A percentile compares a stretch with the other conserved stretches of the same genome.
phyloP scores from a whole-genome alignment of 345 rosid species.

The Clausena lansium region DNA sequence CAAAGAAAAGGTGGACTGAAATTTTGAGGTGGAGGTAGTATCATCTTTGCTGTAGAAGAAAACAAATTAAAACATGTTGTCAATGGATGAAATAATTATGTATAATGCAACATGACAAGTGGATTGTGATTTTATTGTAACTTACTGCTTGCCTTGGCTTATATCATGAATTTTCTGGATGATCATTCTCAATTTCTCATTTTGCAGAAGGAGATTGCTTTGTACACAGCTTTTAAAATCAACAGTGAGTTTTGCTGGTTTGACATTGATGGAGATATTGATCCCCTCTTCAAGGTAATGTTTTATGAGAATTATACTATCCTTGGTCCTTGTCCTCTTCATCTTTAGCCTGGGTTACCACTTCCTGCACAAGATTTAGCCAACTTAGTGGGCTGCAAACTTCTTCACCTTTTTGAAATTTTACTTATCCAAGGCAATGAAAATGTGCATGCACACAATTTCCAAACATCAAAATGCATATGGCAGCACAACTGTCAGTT shows the following conservation, averaged over 20 bases:
- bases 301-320: background rate
- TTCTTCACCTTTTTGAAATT: background rate
- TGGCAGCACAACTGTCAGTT: background rate
- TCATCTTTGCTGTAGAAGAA: background rate
- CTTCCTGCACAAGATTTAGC: conserved; percentile 9
- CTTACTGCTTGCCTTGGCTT: background rate
- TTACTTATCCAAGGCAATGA: background rate
- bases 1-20: background rate
- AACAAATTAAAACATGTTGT: background rate
- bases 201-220: conserved; percentile 93
- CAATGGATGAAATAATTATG: background rate
- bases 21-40: background rate
- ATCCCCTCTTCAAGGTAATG: conserved; percentile 91
- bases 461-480: background rate
- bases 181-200: conserved; percentile 22
- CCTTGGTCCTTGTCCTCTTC: background rate
- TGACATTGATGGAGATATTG: conserved; percentile 89
- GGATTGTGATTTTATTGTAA: background rate
- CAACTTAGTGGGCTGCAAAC: background rate
- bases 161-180: conserved; percentile 1
- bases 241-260: conserved; percentile 82
- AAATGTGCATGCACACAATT: conserved; percentile 1
- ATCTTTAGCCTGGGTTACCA: background rate
- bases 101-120: background rate
- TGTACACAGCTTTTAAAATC: conserved; percentile 84